Conservation (phyloP, 129 eudicot genomes). For the Saposhnikovia divaricata region DNA sequence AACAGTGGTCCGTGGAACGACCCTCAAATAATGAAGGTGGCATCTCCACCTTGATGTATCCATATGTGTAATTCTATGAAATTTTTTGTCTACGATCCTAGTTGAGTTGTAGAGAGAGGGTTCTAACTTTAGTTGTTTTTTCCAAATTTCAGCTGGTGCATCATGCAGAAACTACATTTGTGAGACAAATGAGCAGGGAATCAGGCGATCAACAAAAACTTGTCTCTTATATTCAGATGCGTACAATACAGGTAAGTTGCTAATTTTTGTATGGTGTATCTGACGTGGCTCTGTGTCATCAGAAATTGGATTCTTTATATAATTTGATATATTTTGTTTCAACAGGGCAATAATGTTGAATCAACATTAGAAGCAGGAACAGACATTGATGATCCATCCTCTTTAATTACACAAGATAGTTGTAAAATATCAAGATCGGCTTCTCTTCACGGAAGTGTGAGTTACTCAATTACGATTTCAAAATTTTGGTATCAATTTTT, state of each 20-base stretch:
- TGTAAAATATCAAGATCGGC: constrained; percentile 26
- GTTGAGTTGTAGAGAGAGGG: background rate
- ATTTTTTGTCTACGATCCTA: background rate
- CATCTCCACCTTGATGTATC: background rate
- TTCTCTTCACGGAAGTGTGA: constrained; percentile 47
- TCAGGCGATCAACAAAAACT: constrained; percentile 36
- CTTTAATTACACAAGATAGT: constrained; percentile 36
- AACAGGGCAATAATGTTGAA: constrained; percentile 52
- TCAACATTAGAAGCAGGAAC: constrained; percentile 42
- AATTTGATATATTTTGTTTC: constrained; percentile 9
- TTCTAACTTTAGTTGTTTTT: constrained; percentile 6
- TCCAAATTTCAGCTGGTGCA: constrained; percentile 38
- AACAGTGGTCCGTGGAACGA: constrained; percentile 79
- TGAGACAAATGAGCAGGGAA: constrained; percentile 43
- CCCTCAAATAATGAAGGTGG: constrained; percentile 79
- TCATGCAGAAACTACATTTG: constrained; percentile 45
- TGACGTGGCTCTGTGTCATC: background rate
- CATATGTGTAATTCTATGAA: background rate
- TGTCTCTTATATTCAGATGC: constrained; percentile 41
- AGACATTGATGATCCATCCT: constrained; percentile 46
- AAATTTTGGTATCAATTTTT: background rate
- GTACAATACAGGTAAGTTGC: constrained; percentile 41
- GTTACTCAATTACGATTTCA: constrained; percentile 13
- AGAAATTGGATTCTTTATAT: constrained; percentile 1
- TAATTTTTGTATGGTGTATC: background rate